phyloP scores from a whole-genome alignment of 2,329 filamentous ascomycete species.

The Alternaria gansuensis region DNA sequence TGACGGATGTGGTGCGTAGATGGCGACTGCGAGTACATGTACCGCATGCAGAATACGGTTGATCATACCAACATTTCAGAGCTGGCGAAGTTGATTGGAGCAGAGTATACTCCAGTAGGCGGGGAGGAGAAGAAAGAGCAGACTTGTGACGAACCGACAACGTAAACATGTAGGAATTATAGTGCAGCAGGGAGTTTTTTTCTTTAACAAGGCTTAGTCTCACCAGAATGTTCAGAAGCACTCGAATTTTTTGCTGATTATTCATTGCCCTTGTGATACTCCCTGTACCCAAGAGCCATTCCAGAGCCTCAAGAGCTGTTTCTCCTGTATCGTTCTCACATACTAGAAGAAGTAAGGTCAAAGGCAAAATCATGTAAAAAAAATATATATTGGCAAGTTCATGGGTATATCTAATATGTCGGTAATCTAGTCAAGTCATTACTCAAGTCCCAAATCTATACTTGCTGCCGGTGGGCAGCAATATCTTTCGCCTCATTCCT shows the following conservation, averaged over 20 bases:
- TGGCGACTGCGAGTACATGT: conserved; percentile 35
- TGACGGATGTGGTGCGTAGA: conserved; percentile 18
- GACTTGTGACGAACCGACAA: background rate
- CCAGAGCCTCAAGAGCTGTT: background rate
- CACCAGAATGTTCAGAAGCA: no score
- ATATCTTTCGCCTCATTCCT: conserved; percentile 6
- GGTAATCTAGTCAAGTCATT: conserved; percentile 2
- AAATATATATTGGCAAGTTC: conserved; percentile 8
- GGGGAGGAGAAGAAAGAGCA: background rate
- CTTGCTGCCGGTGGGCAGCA: background rate
- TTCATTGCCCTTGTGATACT: no score
- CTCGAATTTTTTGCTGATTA: no score
- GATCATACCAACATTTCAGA: conserved; percentile 35
- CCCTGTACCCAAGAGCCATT: background rate
- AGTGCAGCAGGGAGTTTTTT: no score
- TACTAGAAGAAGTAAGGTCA: background rate
- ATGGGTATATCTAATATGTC: conserved; percentile 11
- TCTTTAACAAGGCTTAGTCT: no score
- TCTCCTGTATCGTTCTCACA: background rate
- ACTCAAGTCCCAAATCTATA: background rate
- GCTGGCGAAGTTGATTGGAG: conserved; percentile 19
- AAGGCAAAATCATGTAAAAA: background rate
- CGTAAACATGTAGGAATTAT: background rate
- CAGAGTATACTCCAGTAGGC: background rate
- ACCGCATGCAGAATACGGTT: conserved; percentile 41